A percentile compares a stretch with the other conserved stretches of the same genome.
Conservation (phyloP, 305 asterid genomes). For the Galium porrigens region DNA sequence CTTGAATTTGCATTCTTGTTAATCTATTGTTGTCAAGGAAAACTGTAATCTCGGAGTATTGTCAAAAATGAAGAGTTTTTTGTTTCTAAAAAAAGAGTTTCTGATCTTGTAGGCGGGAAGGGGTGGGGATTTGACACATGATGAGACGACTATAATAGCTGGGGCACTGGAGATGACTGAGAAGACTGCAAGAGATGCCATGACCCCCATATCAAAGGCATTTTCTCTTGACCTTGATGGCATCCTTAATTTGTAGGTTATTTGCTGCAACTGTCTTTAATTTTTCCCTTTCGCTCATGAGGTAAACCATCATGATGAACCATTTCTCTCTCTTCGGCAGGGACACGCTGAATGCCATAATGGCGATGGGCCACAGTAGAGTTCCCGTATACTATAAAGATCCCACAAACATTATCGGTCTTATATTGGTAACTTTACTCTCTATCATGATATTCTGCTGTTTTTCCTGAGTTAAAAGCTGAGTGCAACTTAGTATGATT, state of each 20-base stretch:
- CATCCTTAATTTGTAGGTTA: slow-evolving; percentile 74
- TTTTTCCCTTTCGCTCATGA: slow-evolving; percentile 2
- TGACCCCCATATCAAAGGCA: slow-evolving; percentile 93
- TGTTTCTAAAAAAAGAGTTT: neutral
- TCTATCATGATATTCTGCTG: slow-evolving; percentile 7
- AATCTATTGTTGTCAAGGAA: neutral
- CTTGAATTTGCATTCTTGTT: neutral
- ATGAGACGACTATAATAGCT: slow-evolving; percentile 90
- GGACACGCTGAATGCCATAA: slow-evolving; percentile 81
- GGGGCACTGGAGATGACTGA: slow-evolving; percentile 87
- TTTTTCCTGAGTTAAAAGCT: neutral
- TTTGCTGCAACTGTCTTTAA: slow-evolving; percentile 15
- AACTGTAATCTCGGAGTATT: neutral
- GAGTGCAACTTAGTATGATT: slow-evolving; percentile 6
- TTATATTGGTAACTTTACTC: slow-evolving; percentile 51
- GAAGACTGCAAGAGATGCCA: slow-evolving; percentile 91
- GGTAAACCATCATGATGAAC: slow-evolving; percentile 6
- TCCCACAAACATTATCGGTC: slow-evolving; percentile 74
- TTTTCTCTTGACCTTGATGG: slow-evolving; percentile 84
- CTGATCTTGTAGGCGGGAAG: slow-evolving; percentile 61
- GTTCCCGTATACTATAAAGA: slow-evolving; percentile 67
- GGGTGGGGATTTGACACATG: slow-evolving; percentile 97
- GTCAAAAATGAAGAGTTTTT: slow-evolving; percentile 1
- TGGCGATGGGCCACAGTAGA: slow-evolving; percentile 94
- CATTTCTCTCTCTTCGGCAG: slow-evolving; percentile 28